Evolutionary conservation across 2,329 filamentous ascomycete genomes (phyloP).

Genomic region (Pyrenochaeta sp.): DNA sequence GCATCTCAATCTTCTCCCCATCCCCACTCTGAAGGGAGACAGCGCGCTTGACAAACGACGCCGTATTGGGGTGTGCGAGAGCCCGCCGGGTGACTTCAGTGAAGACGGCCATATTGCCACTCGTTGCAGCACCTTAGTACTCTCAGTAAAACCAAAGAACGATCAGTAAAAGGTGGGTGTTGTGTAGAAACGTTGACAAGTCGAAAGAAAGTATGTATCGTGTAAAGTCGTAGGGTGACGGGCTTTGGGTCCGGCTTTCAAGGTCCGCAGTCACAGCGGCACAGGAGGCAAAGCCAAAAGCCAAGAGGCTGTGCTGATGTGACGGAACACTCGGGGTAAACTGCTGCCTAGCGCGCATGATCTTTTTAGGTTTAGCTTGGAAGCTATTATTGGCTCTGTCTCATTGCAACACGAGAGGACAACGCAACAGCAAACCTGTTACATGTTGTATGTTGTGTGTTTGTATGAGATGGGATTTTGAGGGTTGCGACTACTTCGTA

Average conservation of each 20-base stretch:
- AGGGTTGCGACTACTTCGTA: too few species aligned
- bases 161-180: constrained; percentile 4
- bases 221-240: constrained; percentile 4
- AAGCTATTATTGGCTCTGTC: constrained; percentile 27
- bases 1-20: constrained; percentile 32
- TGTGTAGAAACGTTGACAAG: constrained; percentile 6
- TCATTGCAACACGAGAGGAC: constrained; percentile 2
- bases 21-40: constrained; percentile 15
- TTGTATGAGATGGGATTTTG: neutral
- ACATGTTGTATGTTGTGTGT: neutral
- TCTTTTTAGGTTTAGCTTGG: constrained; percentile 17
- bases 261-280: constrained; percentile 20
- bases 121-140: constrained; percentile 1
- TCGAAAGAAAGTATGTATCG: constrained; percentile 5
- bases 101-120: constrained; percentile 30
- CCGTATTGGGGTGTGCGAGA: constrained; percentile 35
- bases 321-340: constrained; percentile 14
- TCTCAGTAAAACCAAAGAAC: neutral
- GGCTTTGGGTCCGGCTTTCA: constrained; percentile 10
- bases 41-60: constrained; percentile 40
- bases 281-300: constrained; percentile 26
- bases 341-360: constrained; percentile 22
- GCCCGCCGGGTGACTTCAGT: constrained; percentile 43
- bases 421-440: neutral
- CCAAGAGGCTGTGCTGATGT: constrained; percentile 16